Percentiles rank a stretch among this genome's conserved stretches.
Conservation (phyloP, 2,329 filamentous ascomycete species). For the Penicillium sp. region DNA sequence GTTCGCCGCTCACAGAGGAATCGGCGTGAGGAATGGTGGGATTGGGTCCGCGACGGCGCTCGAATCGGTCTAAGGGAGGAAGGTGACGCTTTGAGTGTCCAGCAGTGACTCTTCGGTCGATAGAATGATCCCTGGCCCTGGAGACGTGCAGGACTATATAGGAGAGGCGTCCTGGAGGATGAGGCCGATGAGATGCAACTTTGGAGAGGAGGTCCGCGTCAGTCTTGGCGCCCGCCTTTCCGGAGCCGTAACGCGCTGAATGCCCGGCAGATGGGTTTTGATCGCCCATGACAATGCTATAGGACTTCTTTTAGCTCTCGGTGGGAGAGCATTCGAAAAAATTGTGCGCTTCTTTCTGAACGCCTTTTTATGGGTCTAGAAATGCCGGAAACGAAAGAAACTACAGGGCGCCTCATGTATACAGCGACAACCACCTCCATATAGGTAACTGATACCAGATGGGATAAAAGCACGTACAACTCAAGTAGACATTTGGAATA, state of each 20-base stretch:
- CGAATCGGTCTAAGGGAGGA: neutral
- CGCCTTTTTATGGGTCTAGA: neutral
- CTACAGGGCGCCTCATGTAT: neutral
- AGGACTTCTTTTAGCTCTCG: neutral
- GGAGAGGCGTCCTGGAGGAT: neutral
- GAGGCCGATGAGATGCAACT: neutral
- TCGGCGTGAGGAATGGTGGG: neutral
- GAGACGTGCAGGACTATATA: neutral
- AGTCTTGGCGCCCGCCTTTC: neutral
- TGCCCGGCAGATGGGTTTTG: neutral
- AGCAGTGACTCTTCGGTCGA: neutral
- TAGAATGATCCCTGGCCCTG: neutral
- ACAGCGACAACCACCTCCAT: neutral
- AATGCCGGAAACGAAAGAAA: neutral
- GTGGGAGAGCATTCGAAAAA: no score
- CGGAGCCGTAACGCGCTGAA: neutral
- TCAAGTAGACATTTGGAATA: neutral
- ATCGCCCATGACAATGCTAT: neutral
- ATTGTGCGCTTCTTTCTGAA: neutral
- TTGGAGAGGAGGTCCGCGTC: slow-evolving; percentile 1
- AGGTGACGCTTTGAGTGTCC: neutral
- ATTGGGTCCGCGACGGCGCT: neutral
- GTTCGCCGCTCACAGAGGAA: neutral
- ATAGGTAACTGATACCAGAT: neutral
- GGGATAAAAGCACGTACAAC: neutral